A percentile compares a stretch with the other conserved stretches of the same genome.
Evolutionary conservation across 306 rosid species (phyloP).

Genomic region (Canavalia gladiata): DNA sequence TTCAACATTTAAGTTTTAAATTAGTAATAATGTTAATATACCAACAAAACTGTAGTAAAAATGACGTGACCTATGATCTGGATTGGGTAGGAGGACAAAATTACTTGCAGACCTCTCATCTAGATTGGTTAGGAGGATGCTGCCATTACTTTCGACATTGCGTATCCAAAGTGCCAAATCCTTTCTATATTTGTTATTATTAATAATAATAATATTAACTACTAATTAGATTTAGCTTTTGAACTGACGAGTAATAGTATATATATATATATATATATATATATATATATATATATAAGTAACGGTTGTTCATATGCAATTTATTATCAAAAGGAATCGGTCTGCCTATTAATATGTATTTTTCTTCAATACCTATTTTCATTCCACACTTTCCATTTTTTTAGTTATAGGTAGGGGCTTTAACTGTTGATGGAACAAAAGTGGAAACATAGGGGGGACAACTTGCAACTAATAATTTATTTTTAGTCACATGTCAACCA

Average conservation of each 20-base stretch:
- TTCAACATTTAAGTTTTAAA: too few species aligned
- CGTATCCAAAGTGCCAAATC: not conserved
- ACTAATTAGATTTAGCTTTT: not conserved
- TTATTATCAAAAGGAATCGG: not conserved
- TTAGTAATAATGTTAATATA: not conserved
- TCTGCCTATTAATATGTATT: not conserved
- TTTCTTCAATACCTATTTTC: not conserved
- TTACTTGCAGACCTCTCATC: constrained; percentile 36
- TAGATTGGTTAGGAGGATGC: constrained; percentile 16
- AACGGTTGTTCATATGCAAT: too few species aligned
- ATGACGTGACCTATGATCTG: constrained; percentile 40
- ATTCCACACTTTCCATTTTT: not conserved
- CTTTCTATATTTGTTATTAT: not conserved
- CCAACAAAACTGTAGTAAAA: not conserved
- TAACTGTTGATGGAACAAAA: not conserved
- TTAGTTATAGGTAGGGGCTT: not conserved
- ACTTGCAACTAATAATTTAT: not conserved
- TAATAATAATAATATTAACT: not conserved
- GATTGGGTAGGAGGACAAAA: constrained; percentile 14
- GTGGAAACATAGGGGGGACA: not conserved
- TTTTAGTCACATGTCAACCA: not conserved
- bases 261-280: not conserved
- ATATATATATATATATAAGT: too few species aligned
- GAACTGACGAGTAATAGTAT: not conserved
- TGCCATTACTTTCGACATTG: not conserved